Percentiles rank a stretch among this genome's conserved stretches.
Evolutionary conservation across 2,329 filamentous ascomycete genomes (phyloP).

Genomic region (Thermoascus crustaceus): DNA sequence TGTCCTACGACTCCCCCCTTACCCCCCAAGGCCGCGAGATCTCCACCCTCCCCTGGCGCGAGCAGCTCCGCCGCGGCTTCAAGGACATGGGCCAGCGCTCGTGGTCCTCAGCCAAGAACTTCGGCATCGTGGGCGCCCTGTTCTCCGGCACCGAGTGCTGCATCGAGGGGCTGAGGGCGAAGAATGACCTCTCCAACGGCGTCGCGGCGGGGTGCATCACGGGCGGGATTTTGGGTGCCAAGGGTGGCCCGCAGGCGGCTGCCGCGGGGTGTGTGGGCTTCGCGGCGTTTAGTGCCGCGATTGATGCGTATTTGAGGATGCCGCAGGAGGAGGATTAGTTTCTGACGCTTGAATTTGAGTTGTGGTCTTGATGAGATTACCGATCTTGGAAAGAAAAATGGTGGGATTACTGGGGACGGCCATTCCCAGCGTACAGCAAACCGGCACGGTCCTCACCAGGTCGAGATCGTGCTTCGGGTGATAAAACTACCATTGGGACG

Average conservation of each 20-base stretch:
- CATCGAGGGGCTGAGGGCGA: slow-evolving; percentile 80
- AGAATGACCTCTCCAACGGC: slow-evolving; percentile 87
- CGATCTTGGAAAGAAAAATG: background rate
- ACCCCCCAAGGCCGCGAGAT: slow-evolving; percentile 49
- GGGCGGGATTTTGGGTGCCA: slow-evolving; percentile 76
- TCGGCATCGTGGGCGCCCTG: slow-evolving; percentile 83
- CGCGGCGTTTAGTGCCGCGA: slow-evolving; percentile 83
- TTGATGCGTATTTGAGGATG: slow-evolving; percentile 84
- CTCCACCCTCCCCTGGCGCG: slow-evolving; percentile 62
- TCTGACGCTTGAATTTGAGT: slow-evolving; percentile 2
- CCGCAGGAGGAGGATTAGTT: slow-evolving; percentile 37
- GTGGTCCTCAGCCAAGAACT: slow-evolving; percentile 82
- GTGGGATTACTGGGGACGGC: background rate
- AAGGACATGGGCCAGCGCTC: slow-evolving; percentile 89
- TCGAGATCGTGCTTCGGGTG: too few relatives aligned
- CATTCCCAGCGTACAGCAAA: too few relatives aligned
- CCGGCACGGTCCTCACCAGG: too few relatives aligned
- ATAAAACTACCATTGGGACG: slow-evolving; percentile 1
- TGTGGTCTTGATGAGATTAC: background rate
- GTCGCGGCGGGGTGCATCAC: slow-evolving; percentile 83
- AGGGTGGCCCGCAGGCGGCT: slow-evolving; percentile 81
- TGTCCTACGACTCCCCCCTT: slow-evolving; percentile 95
- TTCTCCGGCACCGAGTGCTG: slow-evolving; percentile 93
- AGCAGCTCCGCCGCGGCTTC: slow-evolving; percentile 79
- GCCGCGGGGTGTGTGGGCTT: slow-evolving; percentile 85